A percentile compares a stretch with the other conserved stretches of the same genome.
Conservation (phyloP, 2,329 filamentous ascomycete species). For the Talaromyces verruculosus region DNA sequence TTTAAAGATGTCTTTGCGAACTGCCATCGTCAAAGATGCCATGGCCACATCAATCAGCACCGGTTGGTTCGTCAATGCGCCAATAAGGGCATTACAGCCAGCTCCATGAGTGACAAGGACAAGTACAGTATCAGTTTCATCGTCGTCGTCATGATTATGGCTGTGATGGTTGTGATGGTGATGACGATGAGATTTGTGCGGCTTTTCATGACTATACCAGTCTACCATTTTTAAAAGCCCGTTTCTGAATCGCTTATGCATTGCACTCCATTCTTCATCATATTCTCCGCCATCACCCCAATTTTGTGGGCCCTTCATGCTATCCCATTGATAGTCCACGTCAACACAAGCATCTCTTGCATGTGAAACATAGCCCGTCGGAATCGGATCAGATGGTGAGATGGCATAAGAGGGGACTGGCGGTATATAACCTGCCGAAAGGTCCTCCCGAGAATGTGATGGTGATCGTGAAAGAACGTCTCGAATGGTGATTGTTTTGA, state of each 20-base stretch:
- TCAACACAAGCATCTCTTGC: conserved; percentile 81
- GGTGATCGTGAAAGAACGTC: conserved; percentile 35
- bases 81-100: conserved; percentile 92
- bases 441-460: conserved; percentile 32
- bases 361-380: conserved; percentile 83
- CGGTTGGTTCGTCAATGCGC: conserved; percentile 85
- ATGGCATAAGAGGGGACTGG: conserved; percentile 82
- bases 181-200: conserved; percentile 45
- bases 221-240: conserved; percentile 76
- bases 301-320: conserved; percentile 70
- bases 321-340: conserved; percentile 96
- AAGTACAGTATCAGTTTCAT: conserved; percentile 72
- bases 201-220: conserved; percentile 63
- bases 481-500: conserved; percentile 18
- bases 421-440: conserved; percentile 62
- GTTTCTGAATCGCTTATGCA: conserved; percentile 85
- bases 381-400: conserved; percentile 76
- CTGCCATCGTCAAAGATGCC: conserved; percentile 87
- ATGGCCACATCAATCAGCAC: conserved; percentile 87
- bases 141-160: conserved; percentile 55
- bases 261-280: conserved; percentile 91
- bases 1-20: conserved; percentile 52
- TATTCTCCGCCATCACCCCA: conserved; percentile 88
- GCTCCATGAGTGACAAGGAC: conserved; percentile 92
- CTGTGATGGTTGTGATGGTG: conserved; percentile 52